Evolutionary conservation across 2,329 filamentous ascomycete genomes (phyloP), one percentile per base, ranked within the genome.

Genomic region (Cordyceps pruinosa): DNA sequence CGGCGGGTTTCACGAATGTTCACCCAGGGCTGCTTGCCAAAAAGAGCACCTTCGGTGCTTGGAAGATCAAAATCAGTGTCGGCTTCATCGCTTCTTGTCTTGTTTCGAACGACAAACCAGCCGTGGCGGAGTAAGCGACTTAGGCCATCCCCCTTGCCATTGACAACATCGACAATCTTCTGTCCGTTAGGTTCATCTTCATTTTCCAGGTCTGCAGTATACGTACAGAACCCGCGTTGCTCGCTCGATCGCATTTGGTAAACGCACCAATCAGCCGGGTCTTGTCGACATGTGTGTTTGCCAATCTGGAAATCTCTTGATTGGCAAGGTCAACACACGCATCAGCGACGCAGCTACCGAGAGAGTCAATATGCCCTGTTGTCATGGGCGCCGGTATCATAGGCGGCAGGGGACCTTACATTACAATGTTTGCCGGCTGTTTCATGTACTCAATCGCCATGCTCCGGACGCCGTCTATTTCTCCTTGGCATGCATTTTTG

Each of bases 41-140:
- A 57, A n/a, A 57, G n/a, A 17, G 26, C 26, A 2, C 17, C 57
- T 51, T 73, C 71, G 1, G 63, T 65, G 8, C 59, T 39, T 8
- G 57, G 61, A 4, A 69, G 62, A 19, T 72, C 62, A 46, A 69
- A 65, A 1, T 61, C 59, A 0, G 62, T 56, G 1, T 67, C 64
- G 1, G 59, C 59, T 2, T 61, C 58, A 10, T 69, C 66, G n/a
- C 60, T 58, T 0, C 60, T 59, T 1, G 58, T 59, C n/a, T 63
- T 62, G 35, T 73, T 73, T 21, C 69, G 66, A 12, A 73, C 72
- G 2, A 72, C 64, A 28, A 73, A 73, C 70, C 71, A 74, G 6
- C 66, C 65, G 5, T 66, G 60, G 15, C 65, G 56, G 19, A 62
- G 55, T 0, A 58, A 37, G 7, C 50, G 58, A 13, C 25, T 25